phyloP scores from a whole-genome alignment of 2,329 filamentous ascomycete genomes.

The Cladosporium halotolerans region DNA sequence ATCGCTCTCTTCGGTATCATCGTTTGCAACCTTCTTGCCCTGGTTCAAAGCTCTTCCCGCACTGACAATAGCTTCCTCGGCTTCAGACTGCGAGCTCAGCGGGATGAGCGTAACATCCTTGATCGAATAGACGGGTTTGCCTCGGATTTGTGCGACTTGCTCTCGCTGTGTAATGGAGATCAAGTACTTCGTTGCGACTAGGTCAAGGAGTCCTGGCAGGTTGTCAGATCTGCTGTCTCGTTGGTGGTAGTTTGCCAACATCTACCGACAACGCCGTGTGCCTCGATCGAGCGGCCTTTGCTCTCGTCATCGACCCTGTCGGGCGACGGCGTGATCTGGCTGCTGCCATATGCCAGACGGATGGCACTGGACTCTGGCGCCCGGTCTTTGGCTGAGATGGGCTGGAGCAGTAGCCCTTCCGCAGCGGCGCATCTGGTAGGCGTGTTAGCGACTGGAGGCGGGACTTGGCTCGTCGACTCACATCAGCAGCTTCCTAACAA shows the following conservation, averaged over 20 bases:
- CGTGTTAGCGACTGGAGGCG: not conserved
- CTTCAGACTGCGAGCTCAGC: constrained; percentile 67
- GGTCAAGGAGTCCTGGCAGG: constrained; percentile 66
- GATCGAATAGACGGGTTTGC: constrained; percentile 76
- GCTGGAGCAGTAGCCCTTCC: constrained; percentile 77
- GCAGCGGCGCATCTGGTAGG: constrained; percentile 55
- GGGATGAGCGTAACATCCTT: constrained; percentile 90
- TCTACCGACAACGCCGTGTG: constrained; percentile 52
- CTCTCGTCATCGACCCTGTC: constrained; percentile 32
- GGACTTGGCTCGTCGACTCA: constrained; percentile 26
- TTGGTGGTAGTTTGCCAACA: constrained; percentile 8
- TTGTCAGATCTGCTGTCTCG: not conserved
- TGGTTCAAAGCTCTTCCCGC: constrained; percentile 45
- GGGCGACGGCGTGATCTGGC: constrained; percentile 44
- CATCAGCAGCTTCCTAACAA: constrained; percentile 74
- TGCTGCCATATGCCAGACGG: constrained; percentile 63
- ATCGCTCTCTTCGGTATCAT: constrained; percentile 26
- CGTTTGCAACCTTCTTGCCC: constrained; percentile 21
- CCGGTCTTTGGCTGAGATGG: constrained; percentile 48
- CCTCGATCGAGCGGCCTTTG: constrained; percentile 38
- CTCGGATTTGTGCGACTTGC: constrained; percentile 81
- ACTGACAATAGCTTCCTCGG: constrained; percentile 62
- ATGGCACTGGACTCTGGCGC: constrained; percentile 30
- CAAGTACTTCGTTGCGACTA: constrained; percentile 76
- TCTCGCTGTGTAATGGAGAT: constrained; percentile 80